phyloP scores from a whole-genome alignment of 2,329 filamentous ascomycete species.

The Magnaporthiopsis poae region DNA sequence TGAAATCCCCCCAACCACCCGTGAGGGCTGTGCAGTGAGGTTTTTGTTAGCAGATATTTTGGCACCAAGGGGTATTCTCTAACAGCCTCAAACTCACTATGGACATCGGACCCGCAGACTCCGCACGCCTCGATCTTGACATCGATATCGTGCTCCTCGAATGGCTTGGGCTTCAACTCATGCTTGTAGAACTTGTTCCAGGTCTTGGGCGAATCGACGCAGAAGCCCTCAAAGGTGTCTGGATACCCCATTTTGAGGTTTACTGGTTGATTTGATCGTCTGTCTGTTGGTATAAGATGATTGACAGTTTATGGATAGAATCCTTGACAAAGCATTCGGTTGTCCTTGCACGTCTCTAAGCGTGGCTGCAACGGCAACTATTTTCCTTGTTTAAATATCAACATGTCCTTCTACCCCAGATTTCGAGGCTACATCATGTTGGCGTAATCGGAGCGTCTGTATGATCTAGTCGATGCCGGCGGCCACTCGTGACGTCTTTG shows the following conservation, averaged over 20 bases:
- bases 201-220: constrained; percentile 30
- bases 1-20: constrained; percentile 39
- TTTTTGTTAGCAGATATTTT: neutral
- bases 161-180: constrained; percentile 25
- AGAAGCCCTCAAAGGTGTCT: constrained; percentile 34
- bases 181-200: constrained; percentile 32
- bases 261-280: neutral
- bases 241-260: constrained; percentile 30
- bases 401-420: neutral
- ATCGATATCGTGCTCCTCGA: constrained; percentile 60
- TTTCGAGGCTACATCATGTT: neutral
- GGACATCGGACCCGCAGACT: constrained; percentile 50
- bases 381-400: neutral
- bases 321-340: too few relatives aligned
- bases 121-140: constrained; percentile 62
- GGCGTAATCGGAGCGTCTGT: neutral
- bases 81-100: constrained; percentile 24
- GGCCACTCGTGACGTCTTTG: neutral
- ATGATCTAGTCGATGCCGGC: neutral
- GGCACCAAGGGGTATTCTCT: neutral
- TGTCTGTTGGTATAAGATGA: neutral
- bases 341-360: too few relatives aligned
- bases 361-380: too few relatives aligned
- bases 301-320: neutral
- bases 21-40: constrained; percentile 26